These are phyloP conservation scores for Jackrogersella multiformis DNA, from an alignment of 495 filamentous ascomycete species.

Conservation along the genomic window DNA sequence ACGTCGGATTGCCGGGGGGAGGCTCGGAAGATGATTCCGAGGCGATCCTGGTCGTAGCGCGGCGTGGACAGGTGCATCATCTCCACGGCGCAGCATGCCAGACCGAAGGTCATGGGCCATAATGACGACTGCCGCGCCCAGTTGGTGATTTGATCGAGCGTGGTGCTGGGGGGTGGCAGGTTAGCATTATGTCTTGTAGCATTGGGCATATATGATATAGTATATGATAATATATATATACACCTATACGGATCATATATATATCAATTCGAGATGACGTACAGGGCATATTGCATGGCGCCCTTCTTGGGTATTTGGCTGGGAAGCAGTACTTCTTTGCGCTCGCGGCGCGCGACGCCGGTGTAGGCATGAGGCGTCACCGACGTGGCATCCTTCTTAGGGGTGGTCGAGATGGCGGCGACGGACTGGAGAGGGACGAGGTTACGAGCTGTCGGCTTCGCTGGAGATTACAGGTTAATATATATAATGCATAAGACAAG, in stretches of 20 bases:
- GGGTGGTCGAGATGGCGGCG: slow-evolving; percentile 69
- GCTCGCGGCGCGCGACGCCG: slow-evolving; percentile 51
- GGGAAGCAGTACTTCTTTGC: slow-evolving; percentile 81
- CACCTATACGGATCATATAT: not conserved
- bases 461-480: slow-evolving; percentile 51
- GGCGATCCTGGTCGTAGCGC: slow-evolving; percentile 93
- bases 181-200: not conserved
- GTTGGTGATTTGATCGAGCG: slow-evolving; percentile 90
- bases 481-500: not conserved
- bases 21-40: slow-evolving; percentile 97
- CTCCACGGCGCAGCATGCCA: slow-evolving; percentile 95
- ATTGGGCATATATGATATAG: not conserved
- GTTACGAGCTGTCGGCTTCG: slow-evolving; percentile 65
- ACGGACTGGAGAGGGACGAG: slow-evolving; percentile 66
- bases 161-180: slow-evolving; percentile 67
- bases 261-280: slow-evolving; percentile 58
- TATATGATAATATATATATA: not conserved
- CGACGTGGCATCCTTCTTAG: slow-evolving; percentile 64
- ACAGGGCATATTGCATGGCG: slow-evolving; percentile 97
- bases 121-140: slow-evolving; percentile 94
- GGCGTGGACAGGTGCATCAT: slow-evolving; percentile 99
- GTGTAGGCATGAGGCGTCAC: slow-evolving; percentile 55
- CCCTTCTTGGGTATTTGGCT: slow-evolving; percentile 95
- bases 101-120: slow-evolving; percentile 98
- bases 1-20: slow-evolving; percentile 95